phyloP scores from a whole-genome alignment of 345 rosid genomes.

The Trapa bicornis region DNA sequence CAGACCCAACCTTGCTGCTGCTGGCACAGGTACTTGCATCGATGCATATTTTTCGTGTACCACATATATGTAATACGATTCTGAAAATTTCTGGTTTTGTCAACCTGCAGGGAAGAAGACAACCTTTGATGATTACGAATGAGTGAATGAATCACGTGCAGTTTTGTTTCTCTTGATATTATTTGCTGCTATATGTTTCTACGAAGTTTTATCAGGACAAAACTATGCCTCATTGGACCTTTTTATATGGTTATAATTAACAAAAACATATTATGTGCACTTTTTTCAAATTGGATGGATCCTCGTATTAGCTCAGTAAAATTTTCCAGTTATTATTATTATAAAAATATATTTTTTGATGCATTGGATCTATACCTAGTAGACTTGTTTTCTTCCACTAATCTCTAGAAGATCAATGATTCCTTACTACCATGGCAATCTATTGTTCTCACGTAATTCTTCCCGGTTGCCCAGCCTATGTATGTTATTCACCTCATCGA shows the following conservation, averaged over 20 bases:
- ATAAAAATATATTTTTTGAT: no score
- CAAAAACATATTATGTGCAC: not conserved
- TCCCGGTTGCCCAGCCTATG: no score
- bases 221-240: not conserved
- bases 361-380: no score
- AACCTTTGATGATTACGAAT: not conserved
- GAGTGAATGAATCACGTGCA: not conserved
- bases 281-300: not conserved
- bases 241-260: not conserved
- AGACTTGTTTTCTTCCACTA: no score
- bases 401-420: no score
- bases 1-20: conserved; percentile 26
- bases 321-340: not conserved
- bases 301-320: not conserved
- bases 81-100: not conserved
- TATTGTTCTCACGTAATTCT: no score
- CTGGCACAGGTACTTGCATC: conserved; percentile 18
- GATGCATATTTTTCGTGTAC: no score
- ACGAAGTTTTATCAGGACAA: not conserved
- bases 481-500: no score
- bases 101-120: conserved; percentile 5
- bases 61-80: no score
- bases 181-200: no score
- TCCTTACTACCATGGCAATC: no score
- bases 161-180: not conserved